Evolutionary conservation across 2,329 filamentous ascomycete genomes (phyloP), one percentile per base, ranked within the genome.

Genomic region (Trichoderma pleuroti): DNA sequence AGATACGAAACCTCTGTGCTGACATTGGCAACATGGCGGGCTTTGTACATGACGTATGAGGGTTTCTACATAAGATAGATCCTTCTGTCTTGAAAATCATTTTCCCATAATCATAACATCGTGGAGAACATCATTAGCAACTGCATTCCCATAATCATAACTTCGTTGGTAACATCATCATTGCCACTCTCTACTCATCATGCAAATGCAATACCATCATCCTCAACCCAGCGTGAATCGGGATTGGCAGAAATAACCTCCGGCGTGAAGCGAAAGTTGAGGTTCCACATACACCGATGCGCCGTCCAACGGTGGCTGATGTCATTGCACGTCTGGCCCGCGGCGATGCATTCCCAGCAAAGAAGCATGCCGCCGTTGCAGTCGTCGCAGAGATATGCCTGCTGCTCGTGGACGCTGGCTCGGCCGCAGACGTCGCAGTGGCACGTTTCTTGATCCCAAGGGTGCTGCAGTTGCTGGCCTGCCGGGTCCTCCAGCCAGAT

Each of bases 371-470:
- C 59, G 14, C 63, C 69, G 11, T 60, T 26, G 57, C 71, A 72
- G n/a, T 56, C 42, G 6, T 63, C 42, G 59, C 71, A 72, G 12
- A 70, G 56, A 34, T 59, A 72, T 6, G 71, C 60, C 42, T 42
- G 54, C 14, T 64, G 18, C 10, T 4, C 14, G 16, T 72, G 71
- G 2, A 60, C 28, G 5, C 68, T 71, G 46, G 54, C 39, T 16
- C 71, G 59, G 12, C 71, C 61, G 49, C 71, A 72, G 26, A 68
- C 60, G 21, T 59, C 42, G 39, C 71, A 72, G 34, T 57, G 59
- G 36, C 71, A 72, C 5, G 30, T 62, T 14, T 39, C 24, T 6
- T 52, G 9, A 18, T 72, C 67, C 32, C 65, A 72, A 9, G 11
- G 26, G 42, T 57, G 36, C 10, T 56, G 21, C 5, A 21, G 28